Conservation (phyloP, 2,329 filamentous ascomycete genomes). For the Ceratocystis cacaofunesta region DNA sequence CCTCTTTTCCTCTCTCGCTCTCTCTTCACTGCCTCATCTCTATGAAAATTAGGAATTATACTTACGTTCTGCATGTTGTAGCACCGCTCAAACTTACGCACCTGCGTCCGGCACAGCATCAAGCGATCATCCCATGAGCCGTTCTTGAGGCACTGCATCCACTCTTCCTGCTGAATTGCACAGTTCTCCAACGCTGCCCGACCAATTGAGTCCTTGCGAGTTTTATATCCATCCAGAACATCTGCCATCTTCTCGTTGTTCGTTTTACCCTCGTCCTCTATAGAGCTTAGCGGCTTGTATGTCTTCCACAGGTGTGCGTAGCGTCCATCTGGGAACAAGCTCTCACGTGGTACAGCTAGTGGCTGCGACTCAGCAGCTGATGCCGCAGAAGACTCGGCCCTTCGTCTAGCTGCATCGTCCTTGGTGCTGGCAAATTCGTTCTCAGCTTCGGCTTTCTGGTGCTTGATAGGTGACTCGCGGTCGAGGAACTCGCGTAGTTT, state of each 20-base stretch:
- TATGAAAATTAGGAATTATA: background rate
- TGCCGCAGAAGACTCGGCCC: slow-evolving; percentile 17
- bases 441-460: slow-evolving; percentile 27
- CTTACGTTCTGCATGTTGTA: slow-evolving; percentile 73
- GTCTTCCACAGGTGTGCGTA: slow-evolving; percentile 84
- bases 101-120: slow-evolving; percentile 69
- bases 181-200: slow-evolving; percentile 85
- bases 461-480: slow-evolving; percentile 64
- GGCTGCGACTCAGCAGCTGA: slow-evolving; percentile 16
- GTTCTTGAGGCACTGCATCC: slow-evolving; percentile 65
- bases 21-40: background rate
- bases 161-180: slow-evolving; percentile 67
- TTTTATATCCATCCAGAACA: slow-evolving; percentile 72
- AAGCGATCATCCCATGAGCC: slow-evolving; percentile 54
- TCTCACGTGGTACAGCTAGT: slow-evolving; percentile 32
- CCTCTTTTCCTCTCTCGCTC: background rate
- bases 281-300: slow-evolving; percentile 57
- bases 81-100: slow-evolving; percentile 66
- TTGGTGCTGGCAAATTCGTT: slow-evolving; percentile 11
- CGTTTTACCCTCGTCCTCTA: slow-evolving; percentile 54
- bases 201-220: slow-evolving; percentile 62
- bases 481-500: slow-evolving; percentile 72
- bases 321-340: slow-evolving; percentile 44
- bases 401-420: slow-evolving; percentile 18
- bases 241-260: slow-evolving; percentile 69